phyloP scores from a whole-genome alignment of 352 stramenopile genomes.

The Globisporangium viniferum region DNA sequence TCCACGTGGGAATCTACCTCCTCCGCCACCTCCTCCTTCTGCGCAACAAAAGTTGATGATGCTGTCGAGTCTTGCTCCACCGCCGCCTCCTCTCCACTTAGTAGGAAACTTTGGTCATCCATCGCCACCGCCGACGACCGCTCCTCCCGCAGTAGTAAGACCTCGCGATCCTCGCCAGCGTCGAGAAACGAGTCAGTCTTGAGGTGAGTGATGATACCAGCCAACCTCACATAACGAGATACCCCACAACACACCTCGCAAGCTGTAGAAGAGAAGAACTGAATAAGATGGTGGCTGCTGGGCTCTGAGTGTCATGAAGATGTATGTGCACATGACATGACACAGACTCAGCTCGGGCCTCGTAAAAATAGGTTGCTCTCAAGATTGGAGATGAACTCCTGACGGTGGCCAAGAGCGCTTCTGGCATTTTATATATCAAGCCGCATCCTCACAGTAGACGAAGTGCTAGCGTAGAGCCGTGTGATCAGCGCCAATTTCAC shows the following conservation, averaged over 20 bases:
- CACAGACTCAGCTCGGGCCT: not conserved
- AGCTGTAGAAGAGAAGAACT: not conserved
- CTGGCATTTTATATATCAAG: no score
- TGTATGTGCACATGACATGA: not conserved
- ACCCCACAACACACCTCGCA: not conserved
- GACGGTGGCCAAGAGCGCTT: not conserved
- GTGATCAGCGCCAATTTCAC: no score
- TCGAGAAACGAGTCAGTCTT: conserved; percentile 10
- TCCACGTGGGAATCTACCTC: not conserved
- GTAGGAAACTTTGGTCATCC: not conserved
- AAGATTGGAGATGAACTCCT: not conserved
- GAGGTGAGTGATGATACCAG: not conserved
- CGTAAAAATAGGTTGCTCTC: not conserved
- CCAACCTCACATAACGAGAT: not conserved
- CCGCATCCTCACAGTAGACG: no score
- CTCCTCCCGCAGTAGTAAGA: conserved; percentile 3
- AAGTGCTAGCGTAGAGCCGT: no score
- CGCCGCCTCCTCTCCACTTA: not conserved
- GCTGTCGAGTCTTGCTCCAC: not conserved
- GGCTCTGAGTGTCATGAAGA: not conserved
- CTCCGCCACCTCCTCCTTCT: not conserved
- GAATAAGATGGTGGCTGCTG: not conserved
- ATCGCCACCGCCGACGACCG: not conserved
- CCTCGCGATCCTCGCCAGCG: conserved; percentile 20
- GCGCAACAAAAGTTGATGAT: conserved; percentile 1